Conservation (phyloP, 148 eudicot species). For the Amaranthus cruentus region DNA sequence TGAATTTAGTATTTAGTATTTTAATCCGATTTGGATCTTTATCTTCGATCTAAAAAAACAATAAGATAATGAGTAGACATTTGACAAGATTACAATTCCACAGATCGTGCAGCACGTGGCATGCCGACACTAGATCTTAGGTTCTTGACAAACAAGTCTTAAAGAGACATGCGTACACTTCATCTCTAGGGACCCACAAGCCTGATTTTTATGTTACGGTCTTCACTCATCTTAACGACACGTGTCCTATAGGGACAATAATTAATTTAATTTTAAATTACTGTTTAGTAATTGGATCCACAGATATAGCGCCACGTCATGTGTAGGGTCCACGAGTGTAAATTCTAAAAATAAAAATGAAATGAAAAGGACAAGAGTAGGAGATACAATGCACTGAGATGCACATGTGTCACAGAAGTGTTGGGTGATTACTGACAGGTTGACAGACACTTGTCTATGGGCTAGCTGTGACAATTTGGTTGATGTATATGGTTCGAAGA, state of each 20-base stretch:
- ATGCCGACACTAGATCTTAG: conserved; percentile 1
- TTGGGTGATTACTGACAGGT: conserved; percentile 25
- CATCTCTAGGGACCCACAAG: conserved; percentile 17
- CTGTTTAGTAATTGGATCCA: conserved; percentile 13
- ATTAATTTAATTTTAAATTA: background rate
- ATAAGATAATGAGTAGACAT: background rate
- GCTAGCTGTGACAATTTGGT: conserved; percentile 9
- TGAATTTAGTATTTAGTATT: background rate
- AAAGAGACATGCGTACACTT: conserved; percentile 23
- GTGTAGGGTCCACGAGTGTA: background rate
- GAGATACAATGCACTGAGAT: conserved; percentile 21
- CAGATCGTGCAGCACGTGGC: conserved; percentile 25
- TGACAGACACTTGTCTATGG: conserved; percentile 17
- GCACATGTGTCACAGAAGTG: conserved; percentile 23
- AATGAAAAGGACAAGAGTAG: conserved; percentile 21
- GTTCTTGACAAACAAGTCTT: conserved; percentile 14
- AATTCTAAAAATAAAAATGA: background rate
- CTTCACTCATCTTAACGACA: conserved; percentile 8
- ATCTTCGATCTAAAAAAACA: background rate
- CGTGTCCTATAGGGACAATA: conserved; percentile 10
- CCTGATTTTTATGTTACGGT: background rate
- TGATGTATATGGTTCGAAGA: conserved; percentile 1
- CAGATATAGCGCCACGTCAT: conserved; percentile 19
- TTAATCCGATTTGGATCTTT: conserved; percentile 14
- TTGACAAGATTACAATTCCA: conserved; percentile 13